A percentile compares a stretch with the other conserved stretches of the same genome.
These are phyloP conservation scores for Moniliophthora roreri DNA, from an alignment of 1,284 basidiomycete species.

Conservation along the genomic window DNA sequence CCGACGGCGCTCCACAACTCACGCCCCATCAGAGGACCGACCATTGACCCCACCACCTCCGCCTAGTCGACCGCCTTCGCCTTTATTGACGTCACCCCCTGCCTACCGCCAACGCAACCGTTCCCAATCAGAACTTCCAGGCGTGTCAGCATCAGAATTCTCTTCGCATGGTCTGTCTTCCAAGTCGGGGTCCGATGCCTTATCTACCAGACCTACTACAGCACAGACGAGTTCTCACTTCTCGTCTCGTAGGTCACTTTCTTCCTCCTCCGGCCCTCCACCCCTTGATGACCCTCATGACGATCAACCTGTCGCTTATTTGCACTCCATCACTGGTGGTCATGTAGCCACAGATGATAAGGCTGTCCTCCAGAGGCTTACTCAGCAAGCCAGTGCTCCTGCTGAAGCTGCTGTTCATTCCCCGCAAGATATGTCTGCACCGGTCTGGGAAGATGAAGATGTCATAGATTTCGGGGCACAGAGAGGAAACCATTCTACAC, in stretches of 20 bases:
- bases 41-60: slow-evolving; percentile 6
- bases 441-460: slow-evolving; percentile 44
- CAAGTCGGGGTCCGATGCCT: neutral
- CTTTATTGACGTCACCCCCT: slow-evolving; percentile 27
- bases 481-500: neutral
- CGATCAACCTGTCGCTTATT: slow-evolving; percentile 24
- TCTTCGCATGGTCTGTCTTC: neutral
- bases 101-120: slow-evolving; percentile 34
- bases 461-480: slow-evolving; percentile 28
- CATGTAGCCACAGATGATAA: slow-evolving; percentile 81
- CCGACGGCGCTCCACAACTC: neutral
- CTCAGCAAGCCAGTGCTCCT: slow-evolving; percentile 57
- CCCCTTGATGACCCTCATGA: slow-evolving; percentile 8
- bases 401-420: slow-evolving; percentile 22
- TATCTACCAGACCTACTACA: slow-evolving; percentile 9
- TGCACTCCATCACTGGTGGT: slow-evolving; percentile 36
- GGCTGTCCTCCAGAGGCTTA: slow-evolving; percentile 55
- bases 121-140: slow-evolving; percentile 5
- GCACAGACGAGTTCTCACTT: neutral
- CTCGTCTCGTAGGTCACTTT: slow-evolving; percentile 6
- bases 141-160: neutral
- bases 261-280: slow-evolving; percentile 14
- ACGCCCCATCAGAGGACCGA: neutral
- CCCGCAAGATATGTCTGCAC: slow-evolving; percentile 32
- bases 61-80: slow-evolving; percentile 6